These are phyloP conservation scores for Cunninghamia lanceolata DNA, from an alignment of 75 land plant species.

Conservation along the genomic window DNA sequence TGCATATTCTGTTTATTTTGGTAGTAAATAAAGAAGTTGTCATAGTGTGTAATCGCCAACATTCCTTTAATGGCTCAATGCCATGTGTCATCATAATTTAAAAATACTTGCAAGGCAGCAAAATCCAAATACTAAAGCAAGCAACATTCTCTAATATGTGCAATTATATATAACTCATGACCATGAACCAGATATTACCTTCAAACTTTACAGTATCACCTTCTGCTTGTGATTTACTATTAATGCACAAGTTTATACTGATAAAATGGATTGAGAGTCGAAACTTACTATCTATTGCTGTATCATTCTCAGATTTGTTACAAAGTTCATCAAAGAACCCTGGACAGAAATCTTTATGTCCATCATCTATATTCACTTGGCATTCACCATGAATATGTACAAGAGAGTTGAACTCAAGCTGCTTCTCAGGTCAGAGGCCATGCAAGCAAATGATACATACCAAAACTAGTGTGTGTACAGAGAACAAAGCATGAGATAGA, in stretches of 20 bases:
- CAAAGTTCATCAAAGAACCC: neutral
- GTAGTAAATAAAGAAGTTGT: neutral
- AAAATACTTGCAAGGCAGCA: neutral
- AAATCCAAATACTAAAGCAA: neutral
- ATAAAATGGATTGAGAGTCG: neutral
- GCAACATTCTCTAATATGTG: neutral
- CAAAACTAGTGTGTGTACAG: neutral
- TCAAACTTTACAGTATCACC: neutral
- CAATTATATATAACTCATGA: neutral
- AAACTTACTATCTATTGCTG: neutral
- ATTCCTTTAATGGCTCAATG: neutral
- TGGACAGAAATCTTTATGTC: neutral
- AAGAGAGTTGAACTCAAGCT: no score
- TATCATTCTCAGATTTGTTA: neutral
- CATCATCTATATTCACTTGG: neutral
- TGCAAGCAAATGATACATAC: neutral
- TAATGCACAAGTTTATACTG: no score
- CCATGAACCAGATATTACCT: neutral
- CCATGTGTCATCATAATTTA: neutral
- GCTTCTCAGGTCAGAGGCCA: neutral
- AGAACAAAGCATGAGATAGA: neutral
- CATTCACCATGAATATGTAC: neutral
- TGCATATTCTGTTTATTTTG: no score
- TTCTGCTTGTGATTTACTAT: no score
- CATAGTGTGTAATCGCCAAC: neutral